Base-by-base conservation (phyloP, 2,329 filamentous ascomycete species). In the Phyllosticta citriasiana region DNA sequence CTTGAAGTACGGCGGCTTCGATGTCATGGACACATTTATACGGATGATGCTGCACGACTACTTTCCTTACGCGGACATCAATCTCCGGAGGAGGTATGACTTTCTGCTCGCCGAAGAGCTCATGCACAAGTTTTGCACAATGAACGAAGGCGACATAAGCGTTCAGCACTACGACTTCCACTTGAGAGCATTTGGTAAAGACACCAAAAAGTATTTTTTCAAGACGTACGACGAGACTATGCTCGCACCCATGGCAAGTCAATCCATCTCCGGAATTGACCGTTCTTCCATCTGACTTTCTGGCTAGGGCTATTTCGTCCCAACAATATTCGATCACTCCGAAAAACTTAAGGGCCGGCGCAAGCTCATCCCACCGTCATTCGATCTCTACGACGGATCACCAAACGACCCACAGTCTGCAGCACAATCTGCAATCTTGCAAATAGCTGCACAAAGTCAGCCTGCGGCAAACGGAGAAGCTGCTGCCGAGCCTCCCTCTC, bases 31-130 rank as follows among this genome's bases (percentile, higher is more conserved):
- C 68, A 89, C 90, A 0, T 97, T 99, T 69, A 82, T 96, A 72
- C 96, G 94, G 76, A 97, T 97, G 93, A 91, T 97, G 88, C 84
- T 99, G 2, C 91, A 88, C 74, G 92, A 97, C 72, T 88, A 94
- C 68, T 97, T 99, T 68, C 93, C 95, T 4, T 99, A 99, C 72
- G 83, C 88, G 55, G 92, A 97, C 22, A 95, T 99, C 76, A 96
- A 99, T 71, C 80, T 99, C 27, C 87, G 85, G 72, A 84, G 91
- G 59, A 85, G 94, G 55, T 95, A 97, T 69, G 94, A 99, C 72
- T 97, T 93, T 67, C 76, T 97, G 47, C 81, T 99, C 25, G 93
- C 93, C 1, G 94, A 99, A 74, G 94, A 99, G 77, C 79, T 99
- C 63, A 99, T 99, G 79, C 89, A 88, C 67, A 96, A 91, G 71